phyloP scores from a whole-genome alignment of 495 filamentous ascomycete genomes.

The Penicillium alfredii region DNA sequence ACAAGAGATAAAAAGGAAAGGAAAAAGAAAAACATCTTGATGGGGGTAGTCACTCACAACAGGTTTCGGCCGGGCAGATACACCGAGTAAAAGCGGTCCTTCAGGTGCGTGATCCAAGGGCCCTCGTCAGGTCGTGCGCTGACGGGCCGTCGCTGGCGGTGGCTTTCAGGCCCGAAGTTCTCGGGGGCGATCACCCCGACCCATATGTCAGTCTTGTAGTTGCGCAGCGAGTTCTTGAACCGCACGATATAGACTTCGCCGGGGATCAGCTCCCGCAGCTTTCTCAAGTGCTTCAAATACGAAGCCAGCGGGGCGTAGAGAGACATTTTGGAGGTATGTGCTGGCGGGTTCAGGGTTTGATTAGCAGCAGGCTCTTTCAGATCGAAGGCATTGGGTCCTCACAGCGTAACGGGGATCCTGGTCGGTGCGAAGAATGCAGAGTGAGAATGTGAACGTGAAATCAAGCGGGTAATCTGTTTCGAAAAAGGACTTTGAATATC shows the following conservation, averaged over 20 bases:
- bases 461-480: too few species aligned
- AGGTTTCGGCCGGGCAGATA: conserved; percentile 17
- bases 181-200: conserved; percentile 7
- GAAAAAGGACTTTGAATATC: too few species aligned
- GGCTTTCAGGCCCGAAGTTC: neutral
- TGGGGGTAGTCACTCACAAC: conserved; percentile 14
- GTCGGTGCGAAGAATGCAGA: too few species aligned
- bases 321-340: neutral
- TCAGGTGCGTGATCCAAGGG: conserved; percentile 2
- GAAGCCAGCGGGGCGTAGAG: neutral
- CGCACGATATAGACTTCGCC: conserved; percentile 10
- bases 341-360: too few species aligned
- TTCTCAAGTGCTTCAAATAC: neutral
- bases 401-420: too few species aligned
- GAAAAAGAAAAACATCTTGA: too few species aligned
- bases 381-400: too few species aligned
- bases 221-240: conserved; percentile 10
- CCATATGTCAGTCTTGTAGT: conserved; percentile 16
- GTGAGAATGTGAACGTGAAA: too few species aligned
- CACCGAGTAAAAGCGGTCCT: conserved; percentile 9
- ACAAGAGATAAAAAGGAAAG: too few species aligned
- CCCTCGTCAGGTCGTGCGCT: conserved; percentile 4
- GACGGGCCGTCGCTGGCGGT: conserved; percentile 4
- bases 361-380: too few species aligned
- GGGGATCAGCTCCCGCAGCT: neutral